Conservation (phyloP, 2,329 filamentous ascomycete species). For the Dactylellina parvicollis region DNA sequence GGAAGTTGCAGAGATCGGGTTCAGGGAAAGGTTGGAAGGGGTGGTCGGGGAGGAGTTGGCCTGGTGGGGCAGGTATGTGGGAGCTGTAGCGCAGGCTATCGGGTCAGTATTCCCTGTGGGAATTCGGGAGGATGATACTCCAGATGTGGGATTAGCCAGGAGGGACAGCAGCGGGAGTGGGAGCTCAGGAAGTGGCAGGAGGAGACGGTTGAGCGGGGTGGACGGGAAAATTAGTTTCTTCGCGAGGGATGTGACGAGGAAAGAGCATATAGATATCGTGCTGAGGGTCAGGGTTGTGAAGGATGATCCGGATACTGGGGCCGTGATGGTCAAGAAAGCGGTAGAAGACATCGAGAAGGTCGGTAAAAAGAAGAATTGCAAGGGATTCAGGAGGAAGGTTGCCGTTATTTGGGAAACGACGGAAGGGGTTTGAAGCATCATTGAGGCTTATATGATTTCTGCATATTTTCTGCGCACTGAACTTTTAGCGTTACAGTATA, state of each 20-base stretch:
- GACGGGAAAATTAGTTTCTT: conserved; percentile 60
- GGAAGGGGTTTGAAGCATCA: neutral
- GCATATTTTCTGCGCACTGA: neutral
- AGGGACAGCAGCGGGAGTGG: conserved; percentile 59
- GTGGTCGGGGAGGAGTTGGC: conserved; percentile 67
- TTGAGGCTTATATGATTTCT: no score
- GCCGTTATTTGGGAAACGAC: conserved; percentile 55
- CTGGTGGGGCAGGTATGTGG: conserved; percentile 75
- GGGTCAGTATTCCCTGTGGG: conserved; percentile 72
- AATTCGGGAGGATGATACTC: conserved; percentile 58
- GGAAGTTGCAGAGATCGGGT: conserved; percentile 68
- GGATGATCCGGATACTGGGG: conserved; percentile 60
- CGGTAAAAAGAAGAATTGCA: conserved; percentile 70
- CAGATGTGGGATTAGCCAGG: conserved; percentile 58
- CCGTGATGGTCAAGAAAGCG: conserved; percentile 61
- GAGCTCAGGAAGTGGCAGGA: conserved; percentile 59
- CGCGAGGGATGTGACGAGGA: conserved; percentile 34
- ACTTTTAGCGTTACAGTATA: conserved; percentile 19
- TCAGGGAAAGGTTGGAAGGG: conserved; percentile 67
- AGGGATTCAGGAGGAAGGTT: conserved; percentile 61
- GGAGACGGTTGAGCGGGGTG: conserved; percentile 63
- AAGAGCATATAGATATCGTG: conserved; percentile 62
- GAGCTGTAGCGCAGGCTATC: conserved; percentile 69
- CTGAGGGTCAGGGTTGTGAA: conserved; percentile 64
- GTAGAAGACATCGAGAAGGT: conserved; percentile 66